Base-by-base conservation (phyloP, 1,284 basidiomycete genomes). In the Moesziomyces sp. region DNA sequence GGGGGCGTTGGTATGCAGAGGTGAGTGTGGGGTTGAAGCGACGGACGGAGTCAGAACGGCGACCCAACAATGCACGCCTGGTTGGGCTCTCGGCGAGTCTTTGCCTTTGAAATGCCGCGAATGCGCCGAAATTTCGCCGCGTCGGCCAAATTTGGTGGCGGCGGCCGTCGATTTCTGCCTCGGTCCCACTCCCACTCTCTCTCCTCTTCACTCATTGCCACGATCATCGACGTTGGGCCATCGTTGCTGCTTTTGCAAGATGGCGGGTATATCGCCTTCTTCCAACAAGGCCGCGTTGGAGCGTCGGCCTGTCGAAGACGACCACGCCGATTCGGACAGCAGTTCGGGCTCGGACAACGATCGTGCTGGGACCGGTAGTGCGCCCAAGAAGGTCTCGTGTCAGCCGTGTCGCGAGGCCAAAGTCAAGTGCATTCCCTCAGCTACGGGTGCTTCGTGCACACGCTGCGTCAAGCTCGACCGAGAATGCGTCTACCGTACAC, bases 361-460 rank as follows among this genome's bases (percentile, higher is more conserved):
- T 4, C 46, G 10, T 11, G 30, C 21, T 10, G 30, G 30, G 5
- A n/a, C 5, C 10, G 52, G n/a, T 0, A 49, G 35, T 11, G 38
- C 19, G 18, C 18, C 30, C 18, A 72, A 72, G 16, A 73, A 73
- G 21, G 58, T 73, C 1, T 67, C 63, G 28, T 73, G 70, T 26
- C 60, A 63, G 40, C 52, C 63, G 5, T 73, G 70, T 53, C 47
- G 70, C 23, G 59, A 63, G 14, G 63, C 70, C 9, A 73, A 73
- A 43, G 70, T 73, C 21, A 66, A 67, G 46, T 73, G 70, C 42
- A 50, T 58, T 14, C 58, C 64, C 13, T 46, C 64, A 5, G 6
- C 44, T 14, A 8, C 3, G 13, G 30, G 13, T 28, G 26, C 2
- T 9, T 19, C 55, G 3, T 72, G 70, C 42, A 30, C 26, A 19